Percentiles rank a stretch among this genome's conserved stretches.
Conservation (phyloP, 441 rosid species). For the California macrophylla region DNA sequence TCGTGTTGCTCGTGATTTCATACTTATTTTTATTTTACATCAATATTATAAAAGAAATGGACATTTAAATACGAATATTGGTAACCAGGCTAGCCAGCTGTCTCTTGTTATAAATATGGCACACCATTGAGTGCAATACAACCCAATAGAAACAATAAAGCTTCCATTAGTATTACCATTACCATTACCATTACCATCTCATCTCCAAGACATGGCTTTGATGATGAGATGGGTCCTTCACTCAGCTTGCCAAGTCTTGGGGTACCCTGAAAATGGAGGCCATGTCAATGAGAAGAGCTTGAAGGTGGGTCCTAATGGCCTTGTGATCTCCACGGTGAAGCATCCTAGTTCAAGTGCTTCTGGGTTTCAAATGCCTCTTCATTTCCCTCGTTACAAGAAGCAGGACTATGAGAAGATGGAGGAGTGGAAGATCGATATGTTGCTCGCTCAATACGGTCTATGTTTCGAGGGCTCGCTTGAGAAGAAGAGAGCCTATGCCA, state of each 20-base stretch:
- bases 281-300: conserved; percentile 2
- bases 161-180: not conserved
- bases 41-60: too few species aligned
- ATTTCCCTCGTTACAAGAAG: conserved; percentile 50
- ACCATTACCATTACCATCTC: too few species aligned
- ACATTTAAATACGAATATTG: too few species aligned
- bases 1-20: too few species aligned
- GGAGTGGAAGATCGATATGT: conserved; percentile 57
- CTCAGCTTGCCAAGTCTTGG: conserved; percentile 35
- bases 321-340: too few species aligned
- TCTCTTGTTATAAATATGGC: too few species aligned
- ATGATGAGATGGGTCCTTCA: conserved; percentile 35
- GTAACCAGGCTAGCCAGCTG: too few species aligned
- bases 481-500: conserved; percentile 53
- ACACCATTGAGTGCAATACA: too few species aligned
- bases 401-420: conserved; percentile 63
- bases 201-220: conserved; percentile 23
- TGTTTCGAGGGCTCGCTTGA: conserved; percentile 30
- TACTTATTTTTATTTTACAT: too few species aligned
- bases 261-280: conserved; percentile 18
- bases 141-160: not conserved
- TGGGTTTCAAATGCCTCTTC: conserved; percentile 52
- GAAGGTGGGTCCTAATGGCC: not conserved
- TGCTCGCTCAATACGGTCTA: conserved; percentile 49
- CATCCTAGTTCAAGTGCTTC: not conserved